Evolutionary conservation across 2,329 filamentous ascomycete species (phyloP).

Genomic region (Teratosphaeria zuluensis): DNA sequence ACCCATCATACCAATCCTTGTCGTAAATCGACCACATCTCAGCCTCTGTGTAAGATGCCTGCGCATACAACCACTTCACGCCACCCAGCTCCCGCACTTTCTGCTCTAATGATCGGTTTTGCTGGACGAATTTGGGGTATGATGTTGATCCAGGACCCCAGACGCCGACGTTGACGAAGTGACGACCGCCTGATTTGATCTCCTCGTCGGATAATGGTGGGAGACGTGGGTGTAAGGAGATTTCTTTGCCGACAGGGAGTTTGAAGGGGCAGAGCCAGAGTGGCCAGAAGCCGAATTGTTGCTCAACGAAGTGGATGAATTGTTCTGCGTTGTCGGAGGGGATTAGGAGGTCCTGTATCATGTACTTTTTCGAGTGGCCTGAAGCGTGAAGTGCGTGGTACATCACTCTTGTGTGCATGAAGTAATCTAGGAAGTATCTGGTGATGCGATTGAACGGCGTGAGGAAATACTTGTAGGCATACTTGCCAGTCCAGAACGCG

Average conservation of each 20-base stretch:
- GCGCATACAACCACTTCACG: constrained; percentile 80
- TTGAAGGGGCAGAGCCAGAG: constrained; percentile 50
- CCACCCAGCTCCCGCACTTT: constrained; percentile 62
- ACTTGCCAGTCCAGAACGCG: constrained; percentile 54
- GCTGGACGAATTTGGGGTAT: constrained; percentile 50
- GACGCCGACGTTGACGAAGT: constrained; percentile 52
- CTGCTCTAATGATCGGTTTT: constrained; percentile 62
- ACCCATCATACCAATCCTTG: constrained; percentile 48
- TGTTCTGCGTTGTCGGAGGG: constrained; percentile 43
- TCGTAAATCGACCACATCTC: constrained; percentile 62
- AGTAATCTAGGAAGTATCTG: constrained; percentile 49
- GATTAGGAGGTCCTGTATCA: constrained; percentile 55
- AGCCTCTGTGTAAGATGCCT: constrained; percentile 68
- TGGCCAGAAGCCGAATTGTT: constrained; percentile 43
- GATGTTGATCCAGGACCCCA: constrained; percentile 66
- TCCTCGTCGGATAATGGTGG: not conserved
- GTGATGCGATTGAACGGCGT: constrained; percentile 52
- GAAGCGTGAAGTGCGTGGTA: constrained; percentile 54
- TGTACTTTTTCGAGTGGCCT: constrained; percentile 45
- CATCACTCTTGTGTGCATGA: constrained; percentile 52
- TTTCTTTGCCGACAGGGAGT: constrained; percentile 9
- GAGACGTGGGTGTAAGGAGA: constrained; percentile 10
- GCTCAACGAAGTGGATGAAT: constrained; percentile 45
- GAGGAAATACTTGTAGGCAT: constrained; percentile 52
- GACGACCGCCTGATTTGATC: constrained; percentile 3